These are phyloP conservation scores for Ustilago tritici DNA, from an alignment of 1,284 basidiomycete species.

Conservation along the genomic window DNA sequence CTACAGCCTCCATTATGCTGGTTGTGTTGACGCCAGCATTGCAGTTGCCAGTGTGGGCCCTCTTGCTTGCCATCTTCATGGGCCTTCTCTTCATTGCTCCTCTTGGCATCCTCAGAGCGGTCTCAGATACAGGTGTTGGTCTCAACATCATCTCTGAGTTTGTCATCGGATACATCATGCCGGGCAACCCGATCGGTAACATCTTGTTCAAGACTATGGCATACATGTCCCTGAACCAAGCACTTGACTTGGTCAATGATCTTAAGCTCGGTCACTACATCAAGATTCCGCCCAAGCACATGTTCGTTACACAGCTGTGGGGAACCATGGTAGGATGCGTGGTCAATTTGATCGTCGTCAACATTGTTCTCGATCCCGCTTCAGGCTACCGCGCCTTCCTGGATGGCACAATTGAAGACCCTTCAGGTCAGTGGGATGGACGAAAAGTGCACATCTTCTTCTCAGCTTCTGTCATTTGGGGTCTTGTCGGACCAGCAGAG, in stretches of 20 bases:
- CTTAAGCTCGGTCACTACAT: slow-evolving; percentile 71
- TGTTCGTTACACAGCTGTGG: slow-evolving; percentile 72
- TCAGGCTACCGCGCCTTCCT: slow-evolving; percentile 68
- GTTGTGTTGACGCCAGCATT: slow-evolving; percentile 71
- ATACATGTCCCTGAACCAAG: slow-evolving; percentile 71
- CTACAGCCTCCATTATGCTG: slow-evolving; percentile 70
- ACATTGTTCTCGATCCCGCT: slow-evolving; percentile 69
- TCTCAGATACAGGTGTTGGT: slow-evolving; percentile 72
- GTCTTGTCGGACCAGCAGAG: slow-evolving; percentile 71
- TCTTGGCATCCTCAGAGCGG: slow-evolving; percentile 72
- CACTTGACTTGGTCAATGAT: slow-evolving; percentile 71
- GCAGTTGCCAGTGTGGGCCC: slow-evolving; percentile 72
- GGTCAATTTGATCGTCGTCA: slow-evolving; percentile 70
- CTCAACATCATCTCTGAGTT: slow-evolving; percentile 72
- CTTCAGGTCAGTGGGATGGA: slow-evolving; percentile 71
- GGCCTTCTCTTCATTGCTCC: slow-evolving; percentile 70
- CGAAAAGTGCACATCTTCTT: slow-evolving; percentile 68
- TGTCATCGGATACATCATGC: slow-evolving; percentile 71
- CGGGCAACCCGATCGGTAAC: slow-evolving; percentile 72
- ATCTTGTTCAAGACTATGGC: slow-evolving; percentile 70
- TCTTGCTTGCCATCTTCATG: slow-evolving; percentile 71
- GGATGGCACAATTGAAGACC: slow-evolving; percentile 71
- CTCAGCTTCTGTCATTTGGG: slow-evolving; percentile 72
- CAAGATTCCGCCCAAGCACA: slow-evolving; percentile 71
- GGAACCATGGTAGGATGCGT: slow-evolving; percentile 72